Percentiles rank a stretch among this genome's conserved stretches.
These are phyloP conservation scores for Inga laurina DNA, from an alignment of 306 rosid genomes.

Conservation along the genomic window DNA sequence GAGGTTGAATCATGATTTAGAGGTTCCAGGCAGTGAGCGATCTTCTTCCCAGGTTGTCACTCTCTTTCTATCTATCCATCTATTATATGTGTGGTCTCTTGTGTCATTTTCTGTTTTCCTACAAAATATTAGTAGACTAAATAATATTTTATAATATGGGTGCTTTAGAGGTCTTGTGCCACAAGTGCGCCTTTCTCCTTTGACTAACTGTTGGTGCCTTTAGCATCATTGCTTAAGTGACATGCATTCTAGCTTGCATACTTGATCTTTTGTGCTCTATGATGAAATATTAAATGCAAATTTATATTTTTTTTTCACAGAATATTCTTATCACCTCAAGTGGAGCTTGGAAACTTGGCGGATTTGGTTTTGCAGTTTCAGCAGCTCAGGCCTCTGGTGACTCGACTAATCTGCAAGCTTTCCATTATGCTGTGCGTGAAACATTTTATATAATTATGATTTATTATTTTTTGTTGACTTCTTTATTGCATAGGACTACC, in stretches of 20 bases:
- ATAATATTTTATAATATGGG: not conserved
- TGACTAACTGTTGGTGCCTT: not conserved
- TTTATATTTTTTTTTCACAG: conserved; percentile 44
- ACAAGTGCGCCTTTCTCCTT: not conserved
- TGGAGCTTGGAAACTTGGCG: conserved; percentile 99
- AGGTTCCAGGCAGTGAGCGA: not conserved
- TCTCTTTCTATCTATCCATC: not conserved
- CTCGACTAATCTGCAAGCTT: conserved; percentile 60
- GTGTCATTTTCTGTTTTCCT: not conserved
- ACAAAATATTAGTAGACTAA: not conserved
- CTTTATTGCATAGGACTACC: conserved; percentile 1
- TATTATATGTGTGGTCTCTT: not conserved
- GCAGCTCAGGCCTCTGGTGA: conserved; percentile 62
- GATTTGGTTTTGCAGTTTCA: conserved; percentile 90
- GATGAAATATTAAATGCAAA: conserved; percentile 21
- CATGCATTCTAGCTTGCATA: not conserved
- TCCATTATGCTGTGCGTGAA: conserved; percentile 91
- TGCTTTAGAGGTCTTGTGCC: not conserved
- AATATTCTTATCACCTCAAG: conserved; percentile 89
- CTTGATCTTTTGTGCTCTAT: conserved; percentile 3
- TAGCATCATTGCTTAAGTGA: not conserved
- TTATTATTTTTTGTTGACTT: conserved; percentile 23
- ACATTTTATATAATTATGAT: conserved; percentile 28
- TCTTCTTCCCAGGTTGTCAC: not conserved
- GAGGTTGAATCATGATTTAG: not conserved